Percentiles rank a stretch among this genome's conserved stretches.
Evolutionary conservation across 768 basidiomycete genomes (phyloP).

Genomic region (Termitomyces bulborhizus): DNA sequence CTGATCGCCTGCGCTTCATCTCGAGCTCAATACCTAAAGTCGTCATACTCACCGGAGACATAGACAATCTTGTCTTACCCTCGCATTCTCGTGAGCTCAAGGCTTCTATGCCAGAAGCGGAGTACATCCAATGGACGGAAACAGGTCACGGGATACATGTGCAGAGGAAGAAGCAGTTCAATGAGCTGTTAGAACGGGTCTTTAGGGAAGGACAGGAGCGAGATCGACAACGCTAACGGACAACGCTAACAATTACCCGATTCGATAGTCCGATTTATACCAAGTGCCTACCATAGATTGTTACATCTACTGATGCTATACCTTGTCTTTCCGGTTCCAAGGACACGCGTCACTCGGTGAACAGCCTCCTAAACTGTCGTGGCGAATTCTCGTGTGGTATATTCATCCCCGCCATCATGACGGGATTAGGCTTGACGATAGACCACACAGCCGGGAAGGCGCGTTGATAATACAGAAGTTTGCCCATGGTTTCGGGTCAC

Average conservation of each 20-base stretch:
- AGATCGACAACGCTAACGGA: neutral
- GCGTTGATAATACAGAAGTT: too few relatives aligned
- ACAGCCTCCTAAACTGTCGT: conserved; percentile 75
- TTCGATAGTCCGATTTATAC: neutral
- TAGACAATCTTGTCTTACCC: conserved; percentile 53
- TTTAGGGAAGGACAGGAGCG: conserved; percentile 43
- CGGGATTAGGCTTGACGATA: too few relatives aligned
- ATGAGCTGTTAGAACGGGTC: conserved; percentile 48
- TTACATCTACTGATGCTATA: neutral
- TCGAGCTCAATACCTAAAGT: conserved; percentile 59
- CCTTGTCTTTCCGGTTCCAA: conserved; percentile 50
- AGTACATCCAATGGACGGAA: conserved; percentile 49
- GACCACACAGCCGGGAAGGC: too few relatives aligned
- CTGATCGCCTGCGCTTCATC: conserved; percentile 41
- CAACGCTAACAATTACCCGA: neutral
- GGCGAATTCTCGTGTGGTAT: conserved; percentile 78
- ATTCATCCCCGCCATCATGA: too few relatives aligned
- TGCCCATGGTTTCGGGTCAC: too few relatives aligned
- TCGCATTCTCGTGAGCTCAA: conserved; percentile 47
- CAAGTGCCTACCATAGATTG: neutral
- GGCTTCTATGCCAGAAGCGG: conserved; percentile 52
- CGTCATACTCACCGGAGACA: conserved; percentile 59
- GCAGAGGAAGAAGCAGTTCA: conserved; percentile 47
- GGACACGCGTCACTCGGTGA: conserved; percentile 87
- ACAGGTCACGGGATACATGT: conserved; percentile 59